Evolutionary conservation across 345 rosid species (phyloP).

Genomic region (Aquilaria yunnanensis): DNA sequence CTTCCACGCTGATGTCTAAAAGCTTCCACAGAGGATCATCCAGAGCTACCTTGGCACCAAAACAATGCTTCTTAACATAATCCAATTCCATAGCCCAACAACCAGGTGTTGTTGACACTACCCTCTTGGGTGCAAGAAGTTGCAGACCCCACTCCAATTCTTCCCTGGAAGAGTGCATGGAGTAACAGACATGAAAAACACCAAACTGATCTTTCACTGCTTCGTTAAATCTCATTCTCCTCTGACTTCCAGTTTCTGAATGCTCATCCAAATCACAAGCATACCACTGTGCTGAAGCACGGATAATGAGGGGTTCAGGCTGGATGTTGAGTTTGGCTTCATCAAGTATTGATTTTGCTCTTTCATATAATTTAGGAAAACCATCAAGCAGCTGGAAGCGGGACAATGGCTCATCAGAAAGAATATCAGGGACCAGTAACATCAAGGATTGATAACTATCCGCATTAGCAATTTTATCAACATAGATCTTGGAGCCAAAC

Average conservation of each 20-base stretch:
- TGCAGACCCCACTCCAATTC: conserved; percentile 73
- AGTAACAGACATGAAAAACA: conserved; percentile 87
- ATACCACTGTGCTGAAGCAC: conserved; percentile 89
- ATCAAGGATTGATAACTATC: conserved; percentile 41
- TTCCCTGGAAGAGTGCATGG: conserved; percentile 80
- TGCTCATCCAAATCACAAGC: conserved; percentile 46
- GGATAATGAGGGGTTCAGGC: conserved; percentile 71
- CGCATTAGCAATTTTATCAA: conserved; percentile 45
- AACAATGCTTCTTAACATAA: conserved; percentile 59
- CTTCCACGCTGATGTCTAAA: conserved; percentile 47
- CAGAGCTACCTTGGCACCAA: conserved; percentile 30
- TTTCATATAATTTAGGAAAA: conserved; percentile 63
- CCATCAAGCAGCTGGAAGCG: conserved; percentile 67
- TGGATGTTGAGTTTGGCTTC: conserved; percentile 56
- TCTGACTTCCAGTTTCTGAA: conserved; percentile 23
- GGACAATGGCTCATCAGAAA: conserved; percentile 61
- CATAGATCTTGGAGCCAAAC: conserved; percentile 79
- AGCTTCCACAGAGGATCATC: conserved; percentile 78
- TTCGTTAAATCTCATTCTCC: conserved; percentile 49
- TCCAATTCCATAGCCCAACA: conserved; percentile 73
- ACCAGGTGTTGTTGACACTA: conserved; percentile 71
- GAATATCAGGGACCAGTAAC: conserved; percentile 49
- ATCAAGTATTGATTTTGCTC: conserved; percentile 52
- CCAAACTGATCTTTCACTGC: conserved; percentile 73
- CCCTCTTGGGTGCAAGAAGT: conserved; percentile 71